Conservation (phyloP, 2,329 filamentous ascomycete genomes). For the Coniochaeta sp. region DNA sequence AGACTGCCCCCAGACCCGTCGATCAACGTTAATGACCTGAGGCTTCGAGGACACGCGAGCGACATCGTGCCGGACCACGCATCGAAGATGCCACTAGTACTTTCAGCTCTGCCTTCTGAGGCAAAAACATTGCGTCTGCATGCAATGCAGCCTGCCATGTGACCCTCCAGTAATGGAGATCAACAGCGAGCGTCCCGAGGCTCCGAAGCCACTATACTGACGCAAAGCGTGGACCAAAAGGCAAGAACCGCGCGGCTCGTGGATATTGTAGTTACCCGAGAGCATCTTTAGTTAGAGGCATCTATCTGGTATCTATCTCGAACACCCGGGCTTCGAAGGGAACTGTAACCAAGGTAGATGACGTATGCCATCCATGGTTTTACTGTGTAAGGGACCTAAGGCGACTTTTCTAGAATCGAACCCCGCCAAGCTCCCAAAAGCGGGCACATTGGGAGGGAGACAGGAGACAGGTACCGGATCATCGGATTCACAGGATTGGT, state of each 20-base stretch:
- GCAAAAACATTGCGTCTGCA: too few species aligned
- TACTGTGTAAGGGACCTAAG: neutral
- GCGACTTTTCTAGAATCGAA: neutral
- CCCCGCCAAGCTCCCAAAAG: too few species aligned
- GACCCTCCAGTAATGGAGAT: too few species aligned
- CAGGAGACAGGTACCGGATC: neutral
- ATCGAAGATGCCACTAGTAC: neutral
- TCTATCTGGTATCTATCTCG: too few species aligned
- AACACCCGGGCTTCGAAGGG: neutral
- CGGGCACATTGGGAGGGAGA: too few species aligned
- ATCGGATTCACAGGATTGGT: neutral
- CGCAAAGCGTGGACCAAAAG: neutral
- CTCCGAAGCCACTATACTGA: neutral
- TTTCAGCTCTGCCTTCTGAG: too few species aligned
- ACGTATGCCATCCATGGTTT: neutral
- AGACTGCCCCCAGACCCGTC: neutral
- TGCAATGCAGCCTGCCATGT: too few species aligned
- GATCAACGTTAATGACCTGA: neutral
- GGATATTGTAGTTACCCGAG: neutral
- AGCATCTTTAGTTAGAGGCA: too few species aligned
- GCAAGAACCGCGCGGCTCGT: neutral
- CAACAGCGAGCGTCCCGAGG: neutral
- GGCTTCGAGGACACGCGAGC: neutral
- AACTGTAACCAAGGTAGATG: neutral
- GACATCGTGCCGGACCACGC: neutral